Evolutionary conservation across 2,329 filamentous ascomycete genomes (phyloP).

Genomic region (Cercospora janseana): DNA sequence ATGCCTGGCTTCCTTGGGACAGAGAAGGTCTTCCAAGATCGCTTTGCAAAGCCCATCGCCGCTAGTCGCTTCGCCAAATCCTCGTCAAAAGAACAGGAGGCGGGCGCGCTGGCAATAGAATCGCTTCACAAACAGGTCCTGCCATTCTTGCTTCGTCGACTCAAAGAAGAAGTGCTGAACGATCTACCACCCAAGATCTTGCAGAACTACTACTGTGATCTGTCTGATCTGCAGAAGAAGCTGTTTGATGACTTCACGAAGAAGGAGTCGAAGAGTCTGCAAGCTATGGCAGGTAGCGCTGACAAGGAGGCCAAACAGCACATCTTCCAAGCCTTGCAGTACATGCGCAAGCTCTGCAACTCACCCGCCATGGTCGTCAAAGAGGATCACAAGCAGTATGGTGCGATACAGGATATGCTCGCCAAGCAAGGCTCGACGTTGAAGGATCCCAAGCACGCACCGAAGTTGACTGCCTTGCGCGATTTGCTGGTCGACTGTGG

Average conservation of each 20-base stretch:
- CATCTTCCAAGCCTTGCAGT: slow-evolving; percentile 98
- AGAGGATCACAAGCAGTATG: slow-evolving; percentile 85
- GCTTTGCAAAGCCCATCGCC: slow-evolving; percentile 92
- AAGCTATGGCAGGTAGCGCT: slow-evolving; percentile 75
- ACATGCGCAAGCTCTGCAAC: slow-evolving; percentile 99
- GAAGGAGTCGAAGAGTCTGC: slow-evolving; percentile 85
- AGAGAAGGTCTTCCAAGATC: slow-evolving; percentile 94
- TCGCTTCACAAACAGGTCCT: slow-evolving; percentile 98
- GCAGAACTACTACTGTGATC: slow-evolving; percentile 98
- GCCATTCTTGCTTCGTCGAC: slow-evolving; percentile 88
- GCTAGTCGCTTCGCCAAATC: slow-evolving; percentile 95
- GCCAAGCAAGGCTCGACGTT: slow-evolving; percentile 75
- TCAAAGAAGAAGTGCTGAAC: slow-evolving; percentile 96
- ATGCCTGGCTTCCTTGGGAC: slow-evolving; percentile 97
- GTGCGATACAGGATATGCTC: slow-evolving; percentile 78
- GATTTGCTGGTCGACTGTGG: slow-evolving; percentile 98
- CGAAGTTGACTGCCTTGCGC: slow-evolving; percentile 84
- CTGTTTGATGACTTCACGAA: slow-evolving; percentile 95
- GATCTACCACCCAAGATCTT: slow-evolving; percentile 97
- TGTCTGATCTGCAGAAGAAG: slow-evolving; percentile 89
- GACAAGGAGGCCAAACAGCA: slow-evolving; percentile 96
- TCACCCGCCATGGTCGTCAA: slow-evolving; percentile 96
- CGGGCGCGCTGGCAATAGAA: slow-evolving; percentile 91
- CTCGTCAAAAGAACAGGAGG: slow-evolving; percentile 97
- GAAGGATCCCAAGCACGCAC: slow-evolving; percentile 82